Percentiles rank a stretch among this genome's conserved stretches.
Conservation (phyloP, 768 basidiomycete species). For the Macrolepiota dolichaula region DNA sequence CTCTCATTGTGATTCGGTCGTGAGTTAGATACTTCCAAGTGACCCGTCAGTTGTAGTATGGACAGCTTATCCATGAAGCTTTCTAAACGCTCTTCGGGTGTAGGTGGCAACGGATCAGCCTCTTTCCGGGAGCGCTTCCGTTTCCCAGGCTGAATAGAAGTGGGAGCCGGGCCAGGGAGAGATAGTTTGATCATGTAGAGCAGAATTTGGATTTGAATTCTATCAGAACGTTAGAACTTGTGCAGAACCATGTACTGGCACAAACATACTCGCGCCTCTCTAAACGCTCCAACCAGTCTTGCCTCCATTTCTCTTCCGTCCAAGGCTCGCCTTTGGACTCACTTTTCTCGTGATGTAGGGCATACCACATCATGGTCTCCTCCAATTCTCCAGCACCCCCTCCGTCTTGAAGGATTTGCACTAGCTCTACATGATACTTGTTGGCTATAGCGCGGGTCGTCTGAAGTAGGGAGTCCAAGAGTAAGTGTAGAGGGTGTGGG, state of each 20-base stretch:
- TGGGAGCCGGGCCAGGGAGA: constrained; percentile 43
- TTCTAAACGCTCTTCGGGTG: constrained; percentile 55
- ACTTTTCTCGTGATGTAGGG: constrained; percentile 55
- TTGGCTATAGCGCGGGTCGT: constrained; percentile 48
- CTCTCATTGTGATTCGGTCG: constrained; percentile 27
- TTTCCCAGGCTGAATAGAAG: constrained; percentile 22
- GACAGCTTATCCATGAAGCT: constrained; percentile 77
- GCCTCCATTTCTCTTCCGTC: constrained; percentile 52
- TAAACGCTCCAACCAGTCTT: constrained; percentile 58
- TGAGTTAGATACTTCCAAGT: constrained; percentile 21
- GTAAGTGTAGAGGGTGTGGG: constrained; percentile 53
- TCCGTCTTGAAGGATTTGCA: constrained; percentile 52
- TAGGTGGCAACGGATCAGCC: constrained; percentile 17
- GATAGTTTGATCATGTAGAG: constrained; percentile 65
- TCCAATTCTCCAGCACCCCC: constrained; percentile 63
- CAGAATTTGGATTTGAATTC: constrained; percentile 74
- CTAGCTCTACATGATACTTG: constrained; percentile 67
- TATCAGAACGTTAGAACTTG: constrained; percentile 21
- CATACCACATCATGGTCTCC: constrained; percentile 78
- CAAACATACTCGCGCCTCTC: constrained; percentile 61
- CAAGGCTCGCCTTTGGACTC: constrained; percentile 28
- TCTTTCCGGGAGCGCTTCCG: constrained; percentile 26
- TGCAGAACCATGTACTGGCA: neutral
- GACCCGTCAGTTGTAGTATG: constrained; percentile 67
- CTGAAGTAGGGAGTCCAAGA: constrained; percentile 61